Base-by-base conservation (phyloP, 495 filamentous ascomycete genomes). In the Penicillium canescens region DNA sequence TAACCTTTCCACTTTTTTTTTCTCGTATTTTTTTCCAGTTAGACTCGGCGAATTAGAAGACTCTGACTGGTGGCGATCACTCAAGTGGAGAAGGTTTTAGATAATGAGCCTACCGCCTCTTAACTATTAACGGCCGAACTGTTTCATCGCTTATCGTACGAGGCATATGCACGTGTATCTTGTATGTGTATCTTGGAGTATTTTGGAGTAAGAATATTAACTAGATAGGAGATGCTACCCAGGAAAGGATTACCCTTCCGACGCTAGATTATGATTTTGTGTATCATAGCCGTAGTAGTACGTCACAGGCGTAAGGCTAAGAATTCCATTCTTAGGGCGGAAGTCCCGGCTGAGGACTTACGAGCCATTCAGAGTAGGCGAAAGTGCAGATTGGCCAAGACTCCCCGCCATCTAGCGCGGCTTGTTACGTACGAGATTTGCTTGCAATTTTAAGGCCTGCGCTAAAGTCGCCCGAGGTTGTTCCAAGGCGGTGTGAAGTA, bases 21-120 rank as follows among this genome's bases (percentile, higher is more conserved):
- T 46, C 7, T 31, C n/a, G 20, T 34, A 31, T 34, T 50, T 42
- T 35, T 36, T 42, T 50, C 0, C n/a, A 14, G 37, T 50, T 28
- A 50, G 37, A 18, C 48, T 50, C 48, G 39, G 48, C 28, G 49
- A 51, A 51, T 42, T 36, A 36, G 37, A 20, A 49, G 20, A n/a
- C 12, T 51, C 12, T 51, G 39, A 51, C 39, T 51, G 49, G 49
- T 51, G 49, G 39, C 39, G 20, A 51, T 43, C 31, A 13, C 3
- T 18, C 4, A 16, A 36, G 49, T 51, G 49, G 49, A 28, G 49
- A 51, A 40, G 6, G 31, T 18, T n/a, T 35, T 16, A 13, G 48
- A 36, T 43, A 43, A 50, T 46, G 14, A 2, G 46, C 40, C 47
- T 13, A 43, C 49, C 35, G 36, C 24, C 34, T 38, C 13, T 34